Conservation (phyloP, 2,329 filamentous ascomycete genomes). For the Emmonsia crescens region DNA sequence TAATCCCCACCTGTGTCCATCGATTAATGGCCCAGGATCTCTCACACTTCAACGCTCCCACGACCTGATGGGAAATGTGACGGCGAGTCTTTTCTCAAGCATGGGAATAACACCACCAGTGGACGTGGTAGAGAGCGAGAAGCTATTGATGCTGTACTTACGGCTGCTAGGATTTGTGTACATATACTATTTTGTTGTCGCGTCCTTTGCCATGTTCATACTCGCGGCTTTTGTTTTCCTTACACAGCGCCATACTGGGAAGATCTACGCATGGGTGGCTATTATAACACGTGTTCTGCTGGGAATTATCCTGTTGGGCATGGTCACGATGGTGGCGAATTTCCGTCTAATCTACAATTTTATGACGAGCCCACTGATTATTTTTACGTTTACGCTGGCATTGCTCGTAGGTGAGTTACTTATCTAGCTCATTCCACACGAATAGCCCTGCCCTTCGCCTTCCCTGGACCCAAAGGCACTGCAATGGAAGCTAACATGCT, state of each 20-base stretch:
- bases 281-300: slow-evolving; percentile 21
- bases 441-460: background rate
- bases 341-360: slow-evolving; percentile 28
- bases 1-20: slow-evolving; percentile 22
- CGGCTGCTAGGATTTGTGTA: slow-evolving; percentile 30
- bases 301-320: slow-evolving; percentile 19
- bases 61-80: slow-evolving; percentile 30
- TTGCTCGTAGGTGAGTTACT: slow-evolving; percentile 20
- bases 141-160: slow-evolving; percentile 28
- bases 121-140: slow-evolving; percentile 20
- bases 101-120: slow-evolving; percentile 28
- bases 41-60: slow-evolving; percentile 21
- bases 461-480: background rate
- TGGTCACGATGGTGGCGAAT: slow-evolving; percentile 22
- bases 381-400: slow-evolving; percentile 25
- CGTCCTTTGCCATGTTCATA: slow-evolving; percentile 26
- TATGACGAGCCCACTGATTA: slow-evolving; percentile 31
- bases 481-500: background rate
- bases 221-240: slow-evolving; percentile 26
- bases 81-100: slow-evolving; percentile 30
- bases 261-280: slow-evolving; percentile 18
- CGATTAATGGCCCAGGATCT: slow-evolving; percentile 9
- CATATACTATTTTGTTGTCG: slow-evolving; percentile 30
- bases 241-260: slow-evolving; percentile 18
- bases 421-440: background rate